phyloP scores from a whole-genome alignment of 345 rosid species.

The Euphorbia lathyris region DNA sequence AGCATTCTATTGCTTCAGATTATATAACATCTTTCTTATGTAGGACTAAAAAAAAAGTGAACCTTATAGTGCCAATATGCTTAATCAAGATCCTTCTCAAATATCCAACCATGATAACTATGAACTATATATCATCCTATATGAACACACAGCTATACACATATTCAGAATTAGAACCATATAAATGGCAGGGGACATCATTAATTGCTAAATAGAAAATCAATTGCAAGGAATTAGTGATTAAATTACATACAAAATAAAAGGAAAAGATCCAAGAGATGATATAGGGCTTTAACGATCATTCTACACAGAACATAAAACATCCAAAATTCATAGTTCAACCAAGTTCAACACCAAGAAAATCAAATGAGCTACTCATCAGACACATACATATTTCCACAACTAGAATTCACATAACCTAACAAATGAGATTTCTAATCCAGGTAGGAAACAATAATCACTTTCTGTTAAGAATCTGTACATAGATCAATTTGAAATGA shows the following conservation, averaged over 20 bases:
- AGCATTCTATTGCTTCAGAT: not conserved
- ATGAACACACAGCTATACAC: not conserved
- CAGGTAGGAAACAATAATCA: not conserved
- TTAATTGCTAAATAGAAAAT: not conserved
- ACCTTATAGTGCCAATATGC: not conserved
- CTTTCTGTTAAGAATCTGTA: not conserved
- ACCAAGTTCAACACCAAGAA: not conserved
- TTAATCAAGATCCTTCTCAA: slow-evolving; percentile 1
- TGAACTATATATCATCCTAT: not conserved
- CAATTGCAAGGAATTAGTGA: not conserved
- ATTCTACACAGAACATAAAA: not conserved
- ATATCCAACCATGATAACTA: not conserved
- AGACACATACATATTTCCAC: not conserved
- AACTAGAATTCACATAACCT: not conserved
- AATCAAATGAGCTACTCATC: not conserved
- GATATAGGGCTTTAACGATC: not conserved
- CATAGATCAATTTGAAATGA: not conserved
- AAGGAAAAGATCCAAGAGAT: not conserved
- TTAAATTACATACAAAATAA: not conserved
- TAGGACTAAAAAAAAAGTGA: not conserved
- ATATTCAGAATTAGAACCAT: not conserved
- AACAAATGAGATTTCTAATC: not conserved
- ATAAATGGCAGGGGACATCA: not conserved
- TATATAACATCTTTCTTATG: not conserved
- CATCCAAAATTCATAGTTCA: not conserved